Evolutionary conservation across 805 yeast species (phyloP).

Genomic region (Lachancea sp.): DNA sequence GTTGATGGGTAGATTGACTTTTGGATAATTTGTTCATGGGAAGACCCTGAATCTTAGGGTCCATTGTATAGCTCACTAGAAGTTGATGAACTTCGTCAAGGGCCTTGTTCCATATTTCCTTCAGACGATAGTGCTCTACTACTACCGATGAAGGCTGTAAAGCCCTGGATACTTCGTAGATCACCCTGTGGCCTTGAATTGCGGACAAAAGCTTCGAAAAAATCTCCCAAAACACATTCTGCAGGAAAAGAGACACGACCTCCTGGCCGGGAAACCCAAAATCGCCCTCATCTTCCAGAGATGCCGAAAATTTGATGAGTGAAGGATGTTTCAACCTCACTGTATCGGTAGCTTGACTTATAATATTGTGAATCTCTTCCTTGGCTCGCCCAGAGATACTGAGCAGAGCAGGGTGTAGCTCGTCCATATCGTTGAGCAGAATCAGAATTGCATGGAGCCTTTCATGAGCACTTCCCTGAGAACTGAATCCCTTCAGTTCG

Average conservation of each 20-base stretch:
- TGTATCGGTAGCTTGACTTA: conserved; percentile 59
- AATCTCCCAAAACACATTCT: conserved; percentile 66
- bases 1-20: neutral
- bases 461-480: conserved; percentile 31
- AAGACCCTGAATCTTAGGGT: neutral
- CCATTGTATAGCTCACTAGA: conserved; percentile 15
- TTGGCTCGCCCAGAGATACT: conserved; percentile 48
- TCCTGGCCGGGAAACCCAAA: conserved; percentile 40
- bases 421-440: conserved; percentile 54
- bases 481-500: conserved; percentile 6
- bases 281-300: conserved; percentile 16
- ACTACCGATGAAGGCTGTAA: conserved; percentile 22
- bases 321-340: conserved; percentile 51
- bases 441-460: conserved; percentile 42
- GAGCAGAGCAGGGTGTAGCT: conserved; percentile 52
- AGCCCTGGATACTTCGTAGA: conserved; percentile 47
- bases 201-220: conserved; percentile 57
- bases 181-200: conserved; percentile 62
- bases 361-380: conserved; percentile 57
- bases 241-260: conserved; percentile 47
- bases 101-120: conserved; percentile 40
- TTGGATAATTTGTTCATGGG: neutral
- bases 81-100: conserved; percentile 37
- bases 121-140: conserved; percentile 32
- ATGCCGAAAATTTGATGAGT: conserved; percentile 28